Evolutionary conservation across 805 yeast genomes (phyloP), one percentile per base, ranked within the genome.

Genomic region (Naumovozyma baii): DNA sequence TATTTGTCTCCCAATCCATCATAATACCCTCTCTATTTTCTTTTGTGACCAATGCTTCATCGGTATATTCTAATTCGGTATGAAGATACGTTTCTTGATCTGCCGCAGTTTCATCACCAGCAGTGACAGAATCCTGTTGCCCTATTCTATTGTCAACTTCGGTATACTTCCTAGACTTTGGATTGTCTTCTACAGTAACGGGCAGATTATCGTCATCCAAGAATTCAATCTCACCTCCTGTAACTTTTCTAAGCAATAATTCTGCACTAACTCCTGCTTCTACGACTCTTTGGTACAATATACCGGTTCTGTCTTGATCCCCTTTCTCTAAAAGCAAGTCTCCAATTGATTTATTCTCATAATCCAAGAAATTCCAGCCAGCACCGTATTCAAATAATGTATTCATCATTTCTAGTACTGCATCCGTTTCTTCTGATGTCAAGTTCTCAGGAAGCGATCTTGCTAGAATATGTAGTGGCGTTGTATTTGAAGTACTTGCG

Each of bases 1-100:
- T 67, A 16, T 77, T 74, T 3, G 76, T 70, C 57, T 88, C 97
- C 97, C 97, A 88, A 50, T 81, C 82, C 97, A 88, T 88, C 97
- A 88, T 88, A 2, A 88, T 96, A 14, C 96, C 97, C 52, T 88
- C 96, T 35, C 73, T 68, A 38, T 80, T 66, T 18, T 76, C 80
- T 43, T 75, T 69, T 1, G 96, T 90, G 18, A 85, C 66, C 18
- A 88, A 66, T 0, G 92, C 79, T 43, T 79, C 80, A 31, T 66
- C 70, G 1, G 64, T 63, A 56, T 84, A 88, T 48, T 76, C 78
- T 18, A 88, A 64, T 51, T 79, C 69, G 3, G 88, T 74, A 10
- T 70, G 62, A 33, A 88, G 66, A 52, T 79, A 88, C 0, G 82
- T 70, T 2, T 67, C 57, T 44, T 82, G 87, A 43, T 76, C 69